Percentiles rank a stretch among this genome's conserved stretches.
Conservation (phyloP, 139 green algal species). For the Chlamydomonas eustigma region DNA sequence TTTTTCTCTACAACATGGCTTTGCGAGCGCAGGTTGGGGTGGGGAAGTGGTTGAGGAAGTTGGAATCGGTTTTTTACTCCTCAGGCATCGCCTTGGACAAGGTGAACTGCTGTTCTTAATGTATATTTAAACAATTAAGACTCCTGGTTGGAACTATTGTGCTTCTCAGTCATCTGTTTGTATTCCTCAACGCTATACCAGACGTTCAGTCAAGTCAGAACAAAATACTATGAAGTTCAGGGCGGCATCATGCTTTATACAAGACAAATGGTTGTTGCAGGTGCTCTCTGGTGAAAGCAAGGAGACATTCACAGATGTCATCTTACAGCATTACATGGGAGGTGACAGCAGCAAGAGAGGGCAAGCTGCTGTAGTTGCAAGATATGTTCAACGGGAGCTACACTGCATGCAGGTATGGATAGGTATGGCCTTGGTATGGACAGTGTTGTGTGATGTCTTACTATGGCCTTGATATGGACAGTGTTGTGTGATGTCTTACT, state of each 20-base stretch:
- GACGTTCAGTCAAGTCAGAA: too few relatives aligned
- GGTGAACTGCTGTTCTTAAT: too few relatives aligned
- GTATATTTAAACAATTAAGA: too few relatives aligned
- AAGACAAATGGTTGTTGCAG: background rate
- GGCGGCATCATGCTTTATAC: background rate
- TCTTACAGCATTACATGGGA: slow-evolving; percentile 37
- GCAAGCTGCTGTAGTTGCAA: slow-evolving; percentile 32
- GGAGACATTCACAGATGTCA: slow-evolving; percentile 18
- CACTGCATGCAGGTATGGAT: slow-evolving; percentile 28
- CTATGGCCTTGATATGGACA: background rate
- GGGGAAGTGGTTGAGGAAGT: slow-evolving; percentile 44
- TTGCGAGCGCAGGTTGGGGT: slow-evolving; percentile 43
- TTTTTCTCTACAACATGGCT: too few relatives aligned
- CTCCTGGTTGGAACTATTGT: too few relatives aligned
- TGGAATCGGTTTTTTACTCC: slow-evolving; percentile 46
- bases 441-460: background rate
- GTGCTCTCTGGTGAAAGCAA: slow-evolving; percentile 2
- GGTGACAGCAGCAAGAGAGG: slow-evolving; percentile 16
- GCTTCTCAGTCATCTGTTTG: too few relatives aligned
- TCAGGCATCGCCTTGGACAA: slow-evolving; percentile 27
- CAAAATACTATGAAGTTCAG: background rate
- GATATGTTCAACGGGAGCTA: slow-evolving; percentile 43
- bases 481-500: background rate
- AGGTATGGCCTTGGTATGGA: background rate
- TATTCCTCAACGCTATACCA: too few relatives aligned